Conservation (phyloP, 176 grass and related monocot genomes). For the Hordeum marinum region DNA sequence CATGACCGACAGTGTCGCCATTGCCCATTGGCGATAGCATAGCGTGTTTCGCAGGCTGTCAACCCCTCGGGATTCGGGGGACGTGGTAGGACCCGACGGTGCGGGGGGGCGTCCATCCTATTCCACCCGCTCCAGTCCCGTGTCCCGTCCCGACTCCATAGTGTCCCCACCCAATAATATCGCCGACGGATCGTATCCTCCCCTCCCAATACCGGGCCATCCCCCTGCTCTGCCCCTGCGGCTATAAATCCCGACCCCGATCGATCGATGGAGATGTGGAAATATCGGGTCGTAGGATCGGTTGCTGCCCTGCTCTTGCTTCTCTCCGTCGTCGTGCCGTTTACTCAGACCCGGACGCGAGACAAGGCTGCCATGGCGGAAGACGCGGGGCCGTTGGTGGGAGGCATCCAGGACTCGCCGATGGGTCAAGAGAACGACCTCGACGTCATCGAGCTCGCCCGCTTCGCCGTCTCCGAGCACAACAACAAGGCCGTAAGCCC, state of each 20-base stretch:
- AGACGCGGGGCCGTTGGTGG: background rate
- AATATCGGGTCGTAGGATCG: background rate
- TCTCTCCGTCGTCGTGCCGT: background rate
- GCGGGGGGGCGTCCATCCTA: background rate
- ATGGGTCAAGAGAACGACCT: constrained; percentile 51
- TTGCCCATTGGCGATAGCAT: background rate
- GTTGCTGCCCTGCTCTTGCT: constrained; percentile 20
- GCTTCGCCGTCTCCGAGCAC: constrained; percentile 74
- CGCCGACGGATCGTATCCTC: background rate
- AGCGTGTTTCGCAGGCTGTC: background rate
- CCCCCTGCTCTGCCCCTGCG: background rate
- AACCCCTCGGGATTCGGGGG: background rate
- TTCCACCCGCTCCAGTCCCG: background rate
- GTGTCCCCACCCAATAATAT: background rate
- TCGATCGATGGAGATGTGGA: constrained; percentile 22
- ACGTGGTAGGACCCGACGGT: background rate
- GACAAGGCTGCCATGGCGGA: constrained; percentile 17
- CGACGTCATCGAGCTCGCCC: constrained; percentile 52
- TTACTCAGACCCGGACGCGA: background rate
- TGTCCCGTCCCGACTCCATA: background rate
- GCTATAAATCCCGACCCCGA: constrained; percentile 30
- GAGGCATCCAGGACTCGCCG: constrained; percentile 42
- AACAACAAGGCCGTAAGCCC: constrained; percentile 73
- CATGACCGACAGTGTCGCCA: background rate
- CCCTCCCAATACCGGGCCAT: background rate